Conservation (phyloP, 192 early-diverging fungal species). For the Gonapodya sp. region DNA sequence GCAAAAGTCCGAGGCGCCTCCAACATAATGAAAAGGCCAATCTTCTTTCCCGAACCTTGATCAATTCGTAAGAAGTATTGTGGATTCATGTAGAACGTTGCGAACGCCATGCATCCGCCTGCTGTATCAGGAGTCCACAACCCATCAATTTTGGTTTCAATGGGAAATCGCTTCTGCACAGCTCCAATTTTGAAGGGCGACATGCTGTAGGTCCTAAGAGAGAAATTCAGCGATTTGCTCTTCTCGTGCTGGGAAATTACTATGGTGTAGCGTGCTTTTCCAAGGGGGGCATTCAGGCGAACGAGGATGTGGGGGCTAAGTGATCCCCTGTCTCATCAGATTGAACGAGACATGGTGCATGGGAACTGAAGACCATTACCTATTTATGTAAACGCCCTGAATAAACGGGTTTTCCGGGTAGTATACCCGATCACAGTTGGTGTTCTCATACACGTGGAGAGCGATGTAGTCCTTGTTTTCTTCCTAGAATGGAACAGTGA, state of each 20-base stretch:
- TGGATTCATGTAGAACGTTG: conserved; percentile 68
- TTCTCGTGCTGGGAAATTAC: conserved; percentile 76
- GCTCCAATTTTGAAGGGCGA: conserved; percentile 51
- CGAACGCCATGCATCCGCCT: conserved; percentile 62
- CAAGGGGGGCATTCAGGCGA: conserved; percentile 51
- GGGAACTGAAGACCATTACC: not conserved
- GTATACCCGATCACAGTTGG: conserved; percentile 51
- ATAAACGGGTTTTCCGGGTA: conserved; percentile 53
- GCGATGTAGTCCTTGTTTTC: conserved; percentile 84
- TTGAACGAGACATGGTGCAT: not conserved
- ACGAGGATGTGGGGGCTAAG: conserved; percentile 17
- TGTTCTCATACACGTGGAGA: conserved; percentile 68
- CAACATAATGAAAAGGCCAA: conserved; percentile 41
- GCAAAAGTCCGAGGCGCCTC: conserved; percentile 55
- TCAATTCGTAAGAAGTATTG: conserved; percentile 57
- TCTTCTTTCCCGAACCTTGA: conserved; percentile 1
- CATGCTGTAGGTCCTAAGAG: conserved; percentile 57
- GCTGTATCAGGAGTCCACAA: conserved; percentile 66
- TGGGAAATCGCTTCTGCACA: conserved; percentile 46
- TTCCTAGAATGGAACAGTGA: conserved; percentile 30
- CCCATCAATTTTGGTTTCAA: conserved; percentile 45
- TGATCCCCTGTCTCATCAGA: too few species aligned
- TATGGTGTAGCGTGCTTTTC: conserved; percentile 53
- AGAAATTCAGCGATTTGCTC: conserved; percentile 58
- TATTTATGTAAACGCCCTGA: conserved; percentile 75